Evolutionary conservation across 2,329 filamentous ascomycete species (phyloP).

Genomic region (Fusarium penzigii): DNA sequence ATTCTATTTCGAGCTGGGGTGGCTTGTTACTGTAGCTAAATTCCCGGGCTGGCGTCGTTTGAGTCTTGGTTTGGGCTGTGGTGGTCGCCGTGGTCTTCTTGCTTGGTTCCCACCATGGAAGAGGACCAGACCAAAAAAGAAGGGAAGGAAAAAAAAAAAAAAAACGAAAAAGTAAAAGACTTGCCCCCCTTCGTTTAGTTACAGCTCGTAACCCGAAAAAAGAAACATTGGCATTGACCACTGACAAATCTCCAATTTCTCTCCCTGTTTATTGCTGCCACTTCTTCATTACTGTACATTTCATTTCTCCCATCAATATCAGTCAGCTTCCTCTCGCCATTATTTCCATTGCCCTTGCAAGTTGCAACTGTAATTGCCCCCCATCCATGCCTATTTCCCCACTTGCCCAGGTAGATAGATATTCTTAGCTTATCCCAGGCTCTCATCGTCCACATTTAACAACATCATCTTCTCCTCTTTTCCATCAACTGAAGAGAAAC

Average conservation of each 20-base stretch:
- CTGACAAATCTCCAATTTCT: constrained; percentile 9
- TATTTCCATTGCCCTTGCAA: too few relatives aligned
- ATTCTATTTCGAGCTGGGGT: constrained; percentile 14
- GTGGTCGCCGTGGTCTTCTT: not conserved
- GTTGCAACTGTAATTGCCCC: too few relatives aligned
- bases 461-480: constrained; percentile 5
- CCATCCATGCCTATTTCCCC: too few relatives aligned
- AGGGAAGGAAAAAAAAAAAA: not conserved
- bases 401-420: too few relatives aligned
- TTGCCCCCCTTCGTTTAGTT: constrained; percentile 19
- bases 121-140: too few relatives aligned
- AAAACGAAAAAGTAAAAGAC: not conserved
- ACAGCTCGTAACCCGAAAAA: constrained; percentile 22
- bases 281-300: constrained; percentile 16
- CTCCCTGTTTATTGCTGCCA: constrained; percentile 20
- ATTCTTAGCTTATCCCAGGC: not conserved
- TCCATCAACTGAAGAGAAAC: constrained; percentile 14
- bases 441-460: not conserved
- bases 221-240: constrained; percentile 18
- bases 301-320: constrained; percentile 4
- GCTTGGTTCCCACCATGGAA: not conserved
- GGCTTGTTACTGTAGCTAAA: constrained; percentile 19
- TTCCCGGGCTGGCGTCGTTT: not conserved
- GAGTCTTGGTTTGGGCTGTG: not conserved
- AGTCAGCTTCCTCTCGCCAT: too few relatives aligned